Percentiles rank a stretch among this genome's conserved stretches.
Evolutionary conservation across 139 green algal species (phyloP).

Genomic region (Chlorella sp.): DNA sequence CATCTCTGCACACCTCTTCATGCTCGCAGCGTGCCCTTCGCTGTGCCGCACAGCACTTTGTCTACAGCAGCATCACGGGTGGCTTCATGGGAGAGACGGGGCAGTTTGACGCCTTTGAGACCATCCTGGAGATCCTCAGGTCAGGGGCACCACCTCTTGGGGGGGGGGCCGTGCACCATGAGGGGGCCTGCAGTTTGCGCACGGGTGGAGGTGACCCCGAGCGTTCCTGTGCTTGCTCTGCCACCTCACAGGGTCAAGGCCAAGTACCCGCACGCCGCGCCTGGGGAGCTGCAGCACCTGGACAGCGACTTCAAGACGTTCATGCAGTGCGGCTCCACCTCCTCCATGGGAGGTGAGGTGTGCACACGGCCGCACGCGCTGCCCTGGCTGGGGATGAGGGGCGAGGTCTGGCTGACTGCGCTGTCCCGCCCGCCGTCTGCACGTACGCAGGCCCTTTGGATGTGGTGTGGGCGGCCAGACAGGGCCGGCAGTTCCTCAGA

Average conservation of each 20-base stretch:
- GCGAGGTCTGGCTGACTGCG: too few relatives aligned
- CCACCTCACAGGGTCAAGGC: too few relatives aligned
- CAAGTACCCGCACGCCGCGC: too few relatives aligned
- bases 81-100: conserved; percentile 19
- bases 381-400: neutral
- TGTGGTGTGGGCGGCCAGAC: neutral
- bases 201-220: neutral
- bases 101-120: conserved; percentile 23
- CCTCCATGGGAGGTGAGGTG: neutral
- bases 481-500: too few relatives aligned
- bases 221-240: too few relatives aligned
- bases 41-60: conserved; percentile 28
- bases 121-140: conserved; percentile 15
- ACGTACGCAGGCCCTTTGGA: neutral
- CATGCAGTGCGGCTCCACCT: too few relatives aligned
- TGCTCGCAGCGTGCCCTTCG: neutral
- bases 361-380: neutral
- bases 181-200: neutral
- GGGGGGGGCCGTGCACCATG: neutral
- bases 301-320: too few relatives aligned
- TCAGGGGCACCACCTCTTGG: neutral
- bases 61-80: conserved; percentile 18
- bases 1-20: neutral
- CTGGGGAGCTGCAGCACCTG: too few relatives aligned
- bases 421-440: neutral